Percentiles rank a stretch among this genome's conserved stretches.
Evolutionary conservation across 108 stramenopile genomes (phyloP).

Genomic region (Skeletonema tropicum): DNA sequence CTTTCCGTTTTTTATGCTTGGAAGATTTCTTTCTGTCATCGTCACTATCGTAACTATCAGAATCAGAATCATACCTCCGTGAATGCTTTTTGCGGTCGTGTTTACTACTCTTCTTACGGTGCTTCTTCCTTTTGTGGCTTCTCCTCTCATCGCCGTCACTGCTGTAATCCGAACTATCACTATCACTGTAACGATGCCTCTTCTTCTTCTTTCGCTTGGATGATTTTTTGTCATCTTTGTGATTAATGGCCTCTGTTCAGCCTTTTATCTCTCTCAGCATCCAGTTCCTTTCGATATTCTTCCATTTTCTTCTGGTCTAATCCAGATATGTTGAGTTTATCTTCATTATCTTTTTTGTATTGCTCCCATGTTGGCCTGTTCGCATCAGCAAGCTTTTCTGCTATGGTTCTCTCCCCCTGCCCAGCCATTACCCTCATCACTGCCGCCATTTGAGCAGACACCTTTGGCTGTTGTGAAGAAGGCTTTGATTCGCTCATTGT

Average conservation of each 20-base stretch:
- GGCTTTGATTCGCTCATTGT: constrained; percentile 1
- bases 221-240: constrained; percentile 49
- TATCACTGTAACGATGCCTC: constrained; percentile 51
- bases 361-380: constrained; percentile 98
- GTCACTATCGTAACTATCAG: constrained; percentile 46
- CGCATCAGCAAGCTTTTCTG: constrained; percentile 92
- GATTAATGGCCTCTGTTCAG: constrained; percentile 72
- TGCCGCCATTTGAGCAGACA: constrained; percentile 94
- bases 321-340: constrained; percentile 89
- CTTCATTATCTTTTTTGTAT: constrained; percentile 96
- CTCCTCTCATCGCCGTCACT: constrained; percentile 39
- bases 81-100: constrained; percentile 45
- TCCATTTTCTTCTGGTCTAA: constrained; percentile 93
- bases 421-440: constrained; percentile 93
- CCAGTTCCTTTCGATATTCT: constrained; percentile 91
- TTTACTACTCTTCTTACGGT: constrained; percentile 46
- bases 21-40: constrained; percentile 46
- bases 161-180: constrained; percentile 31
- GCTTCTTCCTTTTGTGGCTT: constrained; percentile 46
- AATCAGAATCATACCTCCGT: constrained; percentile 29
- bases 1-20: constrained; percentile 49
- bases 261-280: constrained; percentile 81
- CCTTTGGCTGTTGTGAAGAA: constrained; percentile 21
- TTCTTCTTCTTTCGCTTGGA: constrained; percentile 60
- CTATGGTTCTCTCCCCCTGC: constrained; percentile 89